Evolutionary conservation across 2,329 filamentous ascomycete species (phyloP).

Genomic region (Venturia carpophila): DNA sequence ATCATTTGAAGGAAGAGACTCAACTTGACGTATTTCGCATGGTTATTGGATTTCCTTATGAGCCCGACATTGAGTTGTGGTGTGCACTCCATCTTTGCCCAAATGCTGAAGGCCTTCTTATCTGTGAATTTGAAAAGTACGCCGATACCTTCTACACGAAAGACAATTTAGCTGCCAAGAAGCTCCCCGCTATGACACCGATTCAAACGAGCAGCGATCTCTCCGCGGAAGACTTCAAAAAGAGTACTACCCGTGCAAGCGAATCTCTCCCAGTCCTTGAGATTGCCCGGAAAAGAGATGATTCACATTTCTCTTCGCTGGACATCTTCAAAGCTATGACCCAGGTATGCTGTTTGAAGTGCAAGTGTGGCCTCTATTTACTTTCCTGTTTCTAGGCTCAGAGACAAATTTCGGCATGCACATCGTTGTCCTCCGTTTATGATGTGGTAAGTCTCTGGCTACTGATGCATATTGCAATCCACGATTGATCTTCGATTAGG

Average conservation of each 20-base stretch:
- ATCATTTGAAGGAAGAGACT: background rate
- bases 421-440: background rate
- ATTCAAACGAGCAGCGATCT: background rate
- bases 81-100: background rate
- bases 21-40: constrained; percentile 3
- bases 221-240: constrained; percentile 1
- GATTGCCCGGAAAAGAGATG: background rate
- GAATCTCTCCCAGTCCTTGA: background rate
- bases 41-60: constrained; percentile 5
- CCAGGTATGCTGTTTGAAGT: background rate
- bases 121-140: constrained; percentile 7
- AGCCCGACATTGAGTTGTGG: constrained; percentile 3
- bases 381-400: background rate
- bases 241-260: constrained; percentile 1
- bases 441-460: background rate
- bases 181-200: background rate
- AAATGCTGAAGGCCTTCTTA: constrained; percentile 1
- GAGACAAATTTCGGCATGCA: background rate
- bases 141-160: background rate
- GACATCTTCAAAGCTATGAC: constrained; percentile 8
- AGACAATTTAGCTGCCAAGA: constrained; percentile 1
- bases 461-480: background rate
- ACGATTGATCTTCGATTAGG: background rate
- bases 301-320: background rate
- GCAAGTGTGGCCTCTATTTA: background rate